Evolutionary conservation across 2,329 filamentous ascomycete species (phyloP).

Genomic region (Plenodomus biglobosus): DNA sequence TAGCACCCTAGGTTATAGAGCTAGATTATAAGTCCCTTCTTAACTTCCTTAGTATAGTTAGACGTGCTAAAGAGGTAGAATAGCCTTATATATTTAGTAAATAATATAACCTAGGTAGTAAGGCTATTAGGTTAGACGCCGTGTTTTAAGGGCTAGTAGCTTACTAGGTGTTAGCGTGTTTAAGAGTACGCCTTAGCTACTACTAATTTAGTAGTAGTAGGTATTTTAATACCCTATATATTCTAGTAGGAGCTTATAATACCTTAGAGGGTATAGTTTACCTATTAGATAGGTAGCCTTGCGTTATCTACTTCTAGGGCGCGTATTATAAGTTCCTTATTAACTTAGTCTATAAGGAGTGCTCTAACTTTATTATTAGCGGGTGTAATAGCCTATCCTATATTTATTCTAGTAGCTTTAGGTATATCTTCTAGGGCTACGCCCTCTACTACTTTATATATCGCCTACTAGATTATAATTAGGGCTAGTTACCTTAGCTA

Average conservation of each 20-base stretch:
- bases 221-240: not conserved
- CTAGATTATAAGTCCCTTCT: not conserved
- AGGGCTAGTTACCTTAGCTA: not conserved
- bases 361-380: not conserved
- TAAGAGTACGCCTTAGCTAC: conserved; percentile 1
- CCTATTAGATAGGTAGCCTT: not conserved
- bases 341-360: not conserved
- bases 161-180: conserved; percentile 1
- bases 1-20: not conserved
- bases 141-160: conserved; percentile 1
- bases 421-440: not conserved
- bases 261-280: conserved; percentile 3
- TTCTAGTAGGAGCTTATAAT: conserved; percentile 2
- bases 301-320: not conserved
- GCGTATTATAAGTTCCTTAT: not conserved
- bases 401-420: not conserved
- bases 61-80: too few species aligned
- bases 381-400: conserved; percentile 1
- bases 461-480: not conserved
- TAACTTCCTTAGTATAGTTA: too few species aligned
- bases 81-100: too few species aligned
- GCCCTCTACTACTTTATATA: not conserved
- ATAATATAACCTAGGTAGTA: too few species aligned
- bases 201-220: conserved; percentile 1
- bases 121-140: not conserved